These are phyloP conservation scores for Hibiscus syriacus DNA, from an alignment of 345 rosid genomes.

Conservation along the genomic window DNA sequence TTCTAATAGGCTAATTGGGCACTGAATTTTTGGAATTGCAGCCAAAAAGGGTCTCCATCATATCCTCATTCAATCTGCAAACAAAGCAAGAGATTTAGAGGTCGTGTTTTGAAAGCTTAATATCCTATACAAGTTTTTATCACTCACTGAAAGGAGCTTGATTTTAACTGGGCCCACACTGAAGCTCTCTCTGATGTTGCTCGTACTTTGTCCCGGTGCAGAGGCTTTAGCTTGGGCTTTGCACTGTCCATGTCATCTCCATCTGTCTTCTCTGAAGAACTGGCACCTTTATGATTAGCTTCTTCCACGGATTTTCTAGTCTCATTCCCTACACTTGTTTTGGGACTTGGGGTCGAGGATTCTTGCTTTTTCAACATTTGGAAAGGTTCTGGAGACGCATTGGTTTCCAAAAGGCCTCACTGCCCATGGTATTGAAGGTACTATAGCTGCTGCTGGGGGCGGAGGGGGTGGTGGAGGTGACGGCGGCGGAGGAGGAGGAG, in stretches of 20 bases:
- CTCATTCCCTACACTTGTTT: conserved; percentile 16
- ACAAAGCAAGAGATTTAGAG: not conserved
- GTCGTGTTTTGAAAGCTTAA: not conserved
- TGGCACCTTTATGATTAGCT: conserved; percentile 19
- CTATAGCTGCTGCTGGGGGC: conserved; percentile 29
- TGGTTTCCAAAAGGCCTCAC: conserved; percentile 27
- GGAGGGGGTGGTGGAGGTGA: conserved; percentile 56
- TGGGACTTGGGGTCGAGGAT: conserved; percentile 42
- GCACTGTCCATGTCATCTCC: conserved; percentile 66
- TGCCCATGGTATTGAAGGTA: conserved; percentile 25
- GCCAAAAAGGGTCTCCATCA: conserved; percentile 93
- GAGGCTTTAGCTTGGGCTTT: conserved; percentile 76
- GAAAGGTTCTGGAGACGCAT: conserved; percentile 21
- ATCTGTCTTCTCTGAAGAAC: conserved; percentile 45
- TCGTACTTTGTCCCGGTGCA: conserved; percentile 98
- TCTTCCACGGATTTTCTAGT: conserved; percentile 28
- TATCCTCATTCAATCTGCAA: conserved; percentile 78
- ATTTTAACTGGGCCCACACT: conserved; percentile 95
- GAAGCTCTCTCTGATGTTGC: conserved; percentile 96
- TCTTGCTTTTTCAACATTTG: conserved; percentile 24
- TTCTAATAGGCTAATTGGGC: conserved; percentile 57
- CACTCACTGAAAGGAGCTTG: conserved; percentile 94
- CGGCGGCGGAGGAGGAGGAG: conserved; percentile 41
- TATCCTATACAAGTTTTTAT: not conserved
- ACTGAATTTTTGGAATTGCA: conserved; percentile 60